Conservation (phyloP, 306 rosid species). For the Prinsepia uniflora region DNA sequence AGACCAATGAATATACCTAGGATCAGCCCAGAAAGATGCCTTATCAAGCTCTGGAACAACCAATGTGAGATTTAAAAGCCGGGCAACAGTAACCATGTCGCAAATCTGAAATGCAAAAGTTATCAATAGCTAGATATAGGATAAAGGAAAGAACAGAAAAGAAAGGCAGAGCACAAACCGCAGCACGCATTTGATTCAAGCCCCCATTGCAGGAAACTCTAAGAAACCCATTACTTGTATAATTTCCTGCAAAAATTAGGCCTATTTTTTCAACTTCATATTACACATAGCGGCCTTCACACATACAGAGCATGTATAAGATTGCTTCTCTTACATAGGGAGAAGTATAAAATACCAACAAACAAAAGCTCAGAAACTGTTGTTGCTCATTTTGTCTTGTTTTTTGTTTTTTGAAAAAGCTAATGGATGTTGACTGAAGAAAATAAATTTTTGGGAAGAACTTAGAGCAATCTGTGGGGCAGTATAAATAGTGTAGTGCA, state of each 20-base stretch:
- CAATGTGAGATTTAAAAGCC: slow-evolving; percentile 86
- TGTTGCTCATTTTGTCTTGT: no score
- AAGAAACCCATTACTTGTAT: slow-evolving; percentile 94
- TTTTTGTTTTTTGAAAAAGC: no score
- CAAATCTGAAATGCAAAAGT: slow-evolving; percentile 68
- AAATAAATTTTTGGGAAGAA: not conserved
- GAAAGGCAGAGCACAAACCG: slow-evolving; percentile 56
- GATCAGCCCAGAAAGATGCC: slow-evolving; percentile 96
- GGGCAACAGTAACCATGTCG: slow-evolving; percentile 97
- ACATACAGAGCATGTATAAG: not conserved
- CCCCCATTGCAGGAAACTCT: slow-evolving; percentile 98
- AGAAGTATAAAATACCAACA: not conserved
- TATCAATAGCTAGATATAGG: slow-evolving; percentile 25
- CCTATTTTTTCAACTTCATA: not conserved
- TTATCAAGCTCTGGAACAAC: slow-evolving; percentile 98
- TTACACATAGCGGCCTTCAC: not conserved
- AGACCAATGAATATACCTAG: slow-evolving; percentile 55
- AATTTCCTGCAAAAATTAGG: slow-evolving; percentile 64
- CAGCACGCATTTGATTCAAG: slow-evolving; percentile 99
- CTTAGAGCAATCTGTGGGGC: not conserved
- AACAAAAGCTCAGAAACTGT: not conserved
- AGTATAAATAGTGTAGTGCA: no score
- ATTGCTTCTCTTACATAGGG: not conserved
- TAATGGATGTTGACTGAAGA: not conserved
- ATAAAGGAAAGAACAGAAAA: slow-evolving; percentile 12